phyloP scores from a whole-genome alignment of 2,329 filamentous ascomycete genomes.

The Sarocladium strictum region DNA sequence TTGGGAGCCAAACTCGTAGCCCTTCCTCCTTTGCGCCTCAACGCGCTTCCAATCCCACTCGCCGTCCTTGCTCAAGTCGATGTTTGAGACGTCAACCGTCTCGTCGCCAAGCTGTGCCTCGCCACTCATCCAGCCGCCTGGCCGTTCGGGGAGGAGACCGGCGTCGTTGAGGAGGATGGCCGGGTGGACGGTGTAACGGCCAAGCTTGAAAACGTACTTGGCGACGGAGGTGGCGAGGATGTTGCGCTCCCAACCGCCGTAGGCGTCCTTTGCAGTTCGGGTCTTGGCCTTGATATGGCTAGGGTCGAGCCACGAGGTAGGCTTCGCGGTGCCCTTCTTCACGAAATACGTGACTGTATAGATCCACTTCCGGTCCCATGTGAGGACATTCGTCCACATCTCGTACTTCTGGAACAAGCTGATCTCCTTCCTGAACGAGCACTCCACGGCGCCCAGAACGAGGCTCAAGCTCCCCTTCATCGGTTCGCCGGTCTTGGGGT shows the following conservation, averaged over 20 bases:
- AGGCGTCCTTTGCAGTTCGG: conserved; percentile 29
- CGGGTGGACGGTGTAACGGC: conserved; percentile 77
- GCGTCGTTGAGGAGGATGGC: conserved; percentile 67
- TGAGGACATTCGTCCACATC: conserved; percentile 64
- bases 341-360: conserved; percentile 73
- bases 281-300: conserved; percentile 35
- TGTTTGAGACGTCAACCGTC: conserved; percentile 29
- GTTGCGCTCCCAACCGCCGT: conserved; percentile 50
- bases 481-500: conserved; percentile 40
- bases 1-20: conserved; percentile 48
- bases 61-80: conserved; percentile 26
- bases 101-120: conserved; percentile 35
- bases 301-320: conserved; percentile 46
- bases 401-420: conserved; percentile 63
- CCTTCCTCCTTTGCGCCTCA: conserved; percentile 48
- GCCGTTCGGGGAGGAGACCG: conserved; percentile 67
- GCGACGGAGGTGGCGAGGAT: conserved; percentile 67
- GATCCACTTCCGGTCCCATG: conserved; percentile 79
- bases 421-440: conserved; percentile 70
- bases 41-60: conserved; percentile 55
- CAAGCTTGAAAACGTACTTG: conserved; percentile 81
- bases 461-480: conserved; percentile 52
- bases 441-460: conserved; percentile 67
- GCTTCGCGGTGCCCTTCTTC: conserved; percentile 51
- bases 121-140: conserved; percentile 55